These are phyloP conservation scores for Oidiodendron maius DNA, from an alignment of 495 filamentous ascomycete genomes.

Conservation along the genomic window DNA sequence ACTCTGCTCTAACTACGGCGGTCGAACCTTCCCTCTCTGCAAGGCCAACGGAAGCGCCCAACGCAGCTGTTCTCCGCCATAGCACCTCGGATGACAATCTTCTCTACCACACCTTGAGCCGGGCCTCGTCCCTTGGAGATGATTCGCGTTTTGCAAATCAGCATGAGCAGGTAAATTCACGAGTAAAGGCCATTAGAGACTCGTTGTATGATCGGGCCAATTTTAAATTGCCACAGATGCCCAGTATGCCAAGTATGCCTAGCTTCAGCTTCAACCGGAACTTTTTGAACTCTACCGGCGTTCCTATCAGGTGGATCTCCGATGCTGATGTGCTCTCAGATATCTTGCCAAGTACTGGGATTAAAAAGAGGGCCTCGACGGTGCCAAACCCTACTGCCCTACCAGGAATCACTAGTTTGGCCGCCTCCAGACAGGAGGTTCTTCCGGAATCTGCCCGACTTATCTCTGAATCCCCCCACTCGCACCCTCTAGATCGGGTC, in stretches of 20 bases:
- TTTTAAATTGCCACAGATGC: slow-evolving; percentile 62
- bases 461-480: slow-evolving; percentile 2
- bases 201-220: slow-evolving; percentile 70
- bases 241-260: slow-evolving; percentile 39
- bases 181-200: slow-evolving; percentile 88
- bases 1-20: not conserved
- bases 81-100: slow-evolving; percentile 73
- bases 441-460: not conserved
- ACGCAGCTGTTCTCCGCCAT: slow-evolving; percentile 39
- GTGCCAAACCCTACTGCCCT: not conserved
- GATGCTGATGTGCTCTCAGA: slow-evolving; percentile 32
- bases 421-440: not conserved
- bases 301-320: slow-evolving; percentile 26
- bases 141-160: slow-evolving; percentile 79
- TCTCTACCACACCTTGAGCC: slow-evolving; percentile 60
- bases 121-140: slow-evolving; percentile 78
- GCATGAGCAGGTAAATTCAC: slow-evolving; percentile 73
- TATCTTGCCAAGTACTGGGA: slow-evolving; percentile 8
- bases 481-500: slow-evolving; percentile 49
- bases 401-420: not conserved
- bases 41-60: slow-evolving; percentile 1
- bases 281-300: slow-evolving; percentile 19
- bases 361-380: slow-evolving; percentile 9
- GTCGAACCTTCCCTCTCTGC: not conserved
- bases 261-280: slow-evolving; percentile 42